These are phyloP conservation scores for Teunomyces panamensis DNA, from an alignment of 805 yeast species.

Conservation along the genomic window DNA sequence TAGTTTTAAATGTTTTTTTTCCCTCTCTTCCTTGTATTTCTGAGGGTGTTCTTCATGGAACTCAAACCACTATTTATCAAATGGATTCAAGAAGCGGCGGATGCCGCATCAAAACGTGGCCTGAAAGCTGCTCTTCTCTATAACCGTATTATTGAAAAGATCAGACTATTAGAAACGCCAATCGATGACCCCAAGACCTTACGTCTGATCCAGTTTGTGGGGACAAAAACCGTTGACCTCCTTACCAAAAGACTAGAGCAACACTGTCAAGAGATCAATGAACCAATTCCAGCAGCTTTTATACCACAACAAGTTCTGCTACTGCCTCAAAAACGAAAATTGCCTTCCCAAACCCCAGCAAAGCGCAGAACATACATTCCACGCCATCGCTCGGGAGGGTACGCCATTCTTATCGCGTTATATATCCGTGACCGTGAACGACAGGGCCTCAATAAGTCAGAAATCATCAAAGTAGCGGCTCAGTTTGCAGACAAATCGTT, in stretches of 20 bases:
- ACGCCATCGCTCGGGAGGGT: conserved; percentile 73
- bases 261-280: conserved; percentile 58
- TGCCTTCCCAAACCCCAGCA: conserved; percentile 8
- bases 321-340: background rate
- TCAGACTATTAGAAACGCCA: conserved; percentile 43
- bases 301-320: conserved; percentile 3
- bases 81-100: conserved; percentile 59
- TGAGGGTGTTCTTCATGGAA: conserved; percentile 20
- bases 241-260: conserved; percentile 45
- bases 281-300: conserved; percentile 41
- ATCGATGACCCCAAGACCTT: conserved; percentile 59
- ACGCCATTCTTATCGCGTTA: conserved; percentile 70
- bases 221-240: conserved; percentile 59
- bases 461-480: conserved; percentile 52
- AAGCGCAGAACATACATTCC: conserved; percentile 57
- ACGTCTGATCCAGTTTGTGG: conserved; percentile 60
- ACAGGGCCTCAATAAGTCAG: conserved; percentile 63
- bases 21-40: background rate
- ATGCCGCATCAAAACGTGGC: conserved; percentile 44
- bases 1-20: no score
- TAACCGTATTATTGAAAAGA: conserved; percentile 52
- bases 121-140: conserved; percentile 54
- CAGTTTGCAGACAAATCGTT: conserved; percentile 59
- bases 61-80: conserved; percentile 49
- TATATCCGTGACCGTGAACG: conserved; percentile 44